Base-by-base conservation (phyloP, 495 filamentous ascomycete species). In the Xeromyces bisporus region DNA sequence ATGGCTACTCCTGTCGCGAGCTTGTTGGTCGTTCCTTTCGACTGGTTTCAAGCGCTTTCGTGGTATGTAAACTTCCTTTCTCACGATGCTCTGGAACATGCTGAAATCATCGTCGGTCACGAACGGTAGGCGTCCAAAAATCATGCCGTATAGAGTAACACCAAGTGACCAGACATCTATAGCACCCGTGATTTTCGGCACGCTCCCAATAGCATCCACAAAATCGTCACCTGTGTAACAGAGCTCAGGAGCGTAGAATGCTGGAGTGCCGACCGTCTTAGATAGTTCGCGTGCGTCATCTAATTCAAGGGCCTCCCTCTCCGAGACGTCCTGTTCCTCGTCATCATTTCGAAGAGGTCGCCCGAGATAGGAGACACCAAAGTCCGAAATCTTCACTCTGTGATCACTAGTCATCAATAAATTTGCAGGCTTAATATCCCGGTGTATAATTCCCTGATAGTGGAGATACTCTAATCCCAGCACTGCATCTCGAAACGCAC, bases 401-500 rank as follows among this genome's bases (percentile, higher is more conserved):
- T 84, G 71, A 41, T 84, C 77, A 34, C 65, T 69, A 3, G 84
- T 92, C 58, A 84, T 79, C 6, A 99, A 64, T 3, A 99, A 66
- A 50, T 99, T 99, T n/a, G 87, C 85, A 0, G 89, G 89, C 51
- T 99, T 99, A 58, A 99, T 99, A 48, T 99, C 89, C 18, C 89
- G 80, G 48, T 99, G 89, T 26, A 96, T 84, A 26, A 99, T 87
- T 18, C 85, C 85, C 55, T 96, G 81, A 43, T 83, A 96, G 43
- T 99, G 89, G 4, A 99, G 66, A 47, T 93, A 96, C 46, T 96
- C 91, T 15, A 99, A 55, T 15, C 89, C 89, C 15, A 96, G 66
- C 1, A 99, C 75, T 0, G 91, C 92, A 48, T 96, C 89, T 26
- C 89, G 66, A 53, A 99, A 96, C 1, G 80, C 81, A 17, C 71